Evolutionary conservation across 225 moss, liverwort and hornwort species (phyloP).

Genomic region (Lunularia cruciata): DNA sequence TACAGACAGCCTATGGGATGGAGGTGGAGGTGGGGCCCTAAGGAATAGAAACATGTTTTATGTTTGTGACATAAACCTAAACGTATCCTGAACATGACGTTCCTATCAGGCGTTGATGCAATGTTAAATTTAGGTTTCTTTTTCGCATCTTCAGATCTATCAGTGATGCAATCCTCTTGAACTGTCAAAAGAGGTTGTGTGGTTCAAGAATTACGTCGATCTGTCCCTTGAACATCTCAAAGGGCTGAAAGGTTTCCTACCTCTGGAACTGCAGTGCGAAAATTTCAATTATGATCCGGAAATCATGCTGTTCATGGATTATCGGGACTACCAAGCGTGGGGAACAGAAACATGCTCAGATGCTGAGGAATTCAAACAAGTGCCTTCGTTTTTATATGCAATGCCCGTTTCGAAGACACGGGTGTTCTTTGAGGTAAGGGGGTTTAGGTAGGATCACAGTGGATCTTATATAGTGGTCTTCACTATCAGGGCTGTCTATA

Average conservation of each 20-base stretch:
- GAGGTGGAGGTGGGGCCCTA: slow-evolving; percentile 79
- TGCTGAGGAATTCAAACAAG: slow-evolving; percentile 55
- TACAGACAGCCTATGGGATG: slow-evolving; percentile 96
- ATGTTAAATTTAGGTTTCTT: no score
- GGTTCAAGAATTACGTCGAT: background rate
- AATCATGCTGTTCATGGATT: slow-evolving; percentile 98
- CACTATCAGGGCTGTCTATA: no score
- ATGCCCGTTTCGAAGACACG: slow-evolving; percentile 85
- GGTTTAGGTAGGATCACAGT: background rate
- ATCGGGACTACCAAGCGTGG: slow-evolving; percentile 75
- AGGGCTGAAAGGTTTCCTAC: background rate
- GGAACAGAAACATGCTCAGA: slow-evolving; percentile 53
- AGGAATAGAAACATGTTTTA: background rate
- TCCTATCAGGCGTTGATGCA: no score
- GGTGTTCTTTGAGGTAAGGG: slow-evolving; percentile 80
- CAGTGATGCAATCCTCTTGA: background rate
- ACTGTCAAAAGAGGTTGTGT: background rate
- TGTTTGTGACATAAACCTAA: no score
- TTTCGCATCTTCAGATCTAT: no score
- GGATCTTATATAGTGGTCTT: background rate
- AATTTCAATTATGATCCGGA: slow-evolving; percentile 82
- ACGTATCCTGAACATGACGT: no score
- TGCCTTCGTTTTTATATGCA: slow-evolving; percentile 86
- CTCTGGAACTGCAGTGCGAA: slow-evolving; percentile 60
- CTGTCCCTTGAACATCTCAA: background rate